Percentiles rank a stretch among this genome's conserved stretches.
These are phyloP conservation scores for Entomortierella lignicola DNA, from an alignment of 192 early-diverging fungal species.

Conservation along the genomic window DNA sequence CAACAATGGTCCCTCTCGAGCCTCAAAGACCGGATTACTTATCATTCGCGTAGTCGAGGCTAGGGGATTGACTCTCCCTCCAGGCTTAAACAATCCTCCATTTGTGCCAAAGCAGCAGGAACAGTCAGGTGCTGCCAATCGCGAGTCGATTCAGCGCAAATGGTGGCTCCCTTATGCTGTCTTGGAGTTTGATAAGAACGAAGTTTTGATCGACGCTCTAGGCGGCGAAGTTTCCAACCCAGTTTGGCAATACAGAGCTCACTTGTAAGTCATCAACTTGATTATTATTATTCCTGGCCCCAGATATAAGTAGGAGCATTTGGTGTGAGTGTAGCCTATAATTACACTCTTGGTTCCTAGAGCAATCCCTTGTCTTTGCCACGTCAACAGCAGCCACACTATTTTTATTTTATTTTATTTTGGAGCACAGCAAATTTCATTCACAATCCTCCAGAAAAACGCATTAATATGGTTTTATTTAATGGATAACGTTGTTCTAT, in stretches of 20 bases:
- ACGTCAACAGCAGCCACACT: background rate
- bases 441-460: background rate
- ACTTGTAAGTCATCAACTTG: constrained; percentile 71
- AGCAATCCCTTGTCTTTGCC: too few species aligned
- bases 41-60: constrained; percentile 88
- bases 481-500: too few species aligned
- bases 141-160: constrained; percentile 66
- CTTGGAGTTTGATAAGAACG: constrained; percentile 96
- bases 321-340: constrained; percentile 1
- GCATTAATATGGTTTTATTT: too few species aligned
- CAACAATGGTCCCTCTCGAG: background rate
- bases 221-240: constrained; percentile 82
- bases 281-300: background rate
- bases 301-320: too few species aligned
- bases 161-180: constrained; percentile 88
- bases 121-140: constrained; percentile 28
- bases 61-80: constrained; percentile 76
- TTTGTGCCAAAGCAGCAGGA: constrained; percentile 31
- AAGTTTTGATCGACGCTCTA: constrained; percentile 84
- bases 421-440: constrained; percentile 5
- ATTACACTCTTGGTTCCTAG: background rate
- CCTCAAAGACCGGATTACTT: constrained; percentile 66
- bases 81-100: constrained; percentile 65
- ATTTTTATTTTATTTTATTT: background rate
- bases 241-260: constrained; percentile 81